Base-by-base conservation (phyloP, 345 rosid genomes). In the Bruguiera parviflora region DNA sequence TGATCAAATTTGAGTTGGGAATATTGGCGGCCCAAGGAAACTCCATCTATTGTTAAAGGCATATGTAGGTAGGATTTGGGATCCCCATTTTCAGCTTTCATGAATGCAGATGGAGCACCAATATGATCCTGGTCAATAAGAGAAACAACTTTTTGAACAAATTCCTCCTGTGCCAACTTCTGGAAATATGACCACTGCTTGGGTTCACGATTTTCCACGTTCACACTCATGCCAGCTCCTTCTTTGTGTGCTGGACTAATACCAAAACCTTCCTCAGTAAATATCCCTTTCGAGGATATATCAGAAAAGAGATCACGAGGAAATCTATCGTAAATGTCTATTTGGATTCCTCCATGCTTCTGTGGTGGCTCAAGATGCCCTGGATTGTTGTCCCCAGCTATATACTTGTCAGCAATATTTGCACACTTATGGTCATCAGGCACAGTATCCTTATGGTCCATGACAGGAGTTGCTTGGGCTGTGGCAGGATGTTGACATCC, bases 101-200 rank as follows among this genome's bases (percentile, higher is more conserved):
- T 73, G 31, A 43, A 53, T n/a, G 75, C 80, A 71, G 84, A 52
- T 51, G 81, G 43, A 25, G 52, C 19, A 27, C 71, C 76, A 52
- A 79, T 68, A 77, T 73, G 84, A 78, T 84, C 83, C 80, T 84
- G 87, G 74, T 84, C 90, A 68, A 84, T 95, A 68, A 81, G 75
- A 65, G 88, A 82, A 74, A 76, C 78, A 80, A 84, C 92, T 71
- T 78, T 83, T 55, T 74, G 77, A 67, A 69, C 77, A 84, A 77
- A 82, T 63, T 85, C 92, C 47, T 79, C 91, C 25, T 84, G 87
- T 22, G 92, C 97, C 85, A 90, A 77, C 76, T 89, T 86, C 75
- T 80, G 97, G 80, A 90, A 90, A 73, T 87, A 90, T 1, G 98
- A 92, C 97, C 97, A 87, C 70, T 32, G 87, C 78, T 89, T 92